These are phyloP conservation scores for Termitomyces sp. DNA, from an alignment of 768 basidiomycete genomes.

Conservation along the genomic window DNA sequence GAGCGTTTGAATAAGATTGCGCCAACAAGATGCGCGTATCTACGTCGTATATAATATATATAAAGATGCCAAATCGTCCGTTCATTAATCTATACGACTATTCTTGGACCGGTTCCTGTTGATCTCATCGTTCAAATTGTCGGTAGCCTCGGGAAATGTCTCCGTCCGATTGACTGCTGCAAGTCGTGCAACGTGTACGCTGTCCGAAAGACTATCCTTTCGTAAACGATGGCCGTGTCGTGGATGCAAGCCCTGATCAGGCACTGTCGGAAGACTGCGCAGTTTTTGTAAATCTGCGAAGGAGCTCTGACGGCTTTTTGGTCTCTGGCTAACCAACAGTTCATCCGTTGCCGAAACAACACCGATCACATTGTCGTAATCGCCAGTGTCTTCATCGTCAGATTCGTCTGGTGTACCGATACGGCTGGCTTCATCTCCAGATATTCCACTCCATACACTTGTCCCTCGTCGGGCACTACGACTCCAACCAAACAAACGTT, in stretches of 20 bases:
- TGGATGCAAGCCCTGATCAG: constrained; percentile 40
- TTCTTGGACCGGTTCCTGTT: constrained; percentile 29
- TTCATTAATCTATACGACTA: constrained; percentile 17
- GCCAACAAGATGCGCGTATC: neutral
- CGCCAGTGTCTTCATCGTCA: constrained; percentile 86
- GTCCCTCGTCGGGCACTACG: constrained; percentile 75
- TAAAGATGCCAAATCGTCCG: neutral
- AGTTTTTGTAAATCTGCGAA: constrained; percentile 82
- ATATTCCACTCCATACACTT: constrained; percentile 75
- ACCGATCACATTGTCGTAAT: constrained; percentile 87
- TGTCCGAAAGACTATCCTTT: constrained; percentile 62
- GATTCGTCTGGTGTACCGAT: constrained; percentile 71
- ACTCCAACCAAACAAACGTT: constrained; percentile 91
- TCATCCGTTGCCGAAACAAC: constrained; percentile 55
- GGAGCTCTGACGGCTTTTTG: constrained; percentile 64
- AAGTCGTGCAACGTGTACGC: constrained; percentile 61
- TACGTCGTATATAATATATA: neutral
- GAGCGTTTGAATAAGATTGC: neutral
- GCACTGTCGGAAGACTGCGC: constrained; percentile 30
- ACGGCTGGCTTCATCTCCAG: constrained; percentile 56
- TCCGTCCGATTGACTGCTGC: constrained; percentile 55
- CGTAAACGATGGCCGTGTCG: constrained; percentile 48
- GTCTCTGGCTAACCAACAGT: constrained; percentile 34
- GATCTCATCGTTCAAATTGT: constrained; percentile 65
- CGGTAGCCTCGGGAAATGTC: constrained; percentile 61